Evolutionary conservation across 73 alveolate genomes (phyloP), one percentile per base, ranked within the genome.

Genomic region (Symbiodinium natans): DNA sequence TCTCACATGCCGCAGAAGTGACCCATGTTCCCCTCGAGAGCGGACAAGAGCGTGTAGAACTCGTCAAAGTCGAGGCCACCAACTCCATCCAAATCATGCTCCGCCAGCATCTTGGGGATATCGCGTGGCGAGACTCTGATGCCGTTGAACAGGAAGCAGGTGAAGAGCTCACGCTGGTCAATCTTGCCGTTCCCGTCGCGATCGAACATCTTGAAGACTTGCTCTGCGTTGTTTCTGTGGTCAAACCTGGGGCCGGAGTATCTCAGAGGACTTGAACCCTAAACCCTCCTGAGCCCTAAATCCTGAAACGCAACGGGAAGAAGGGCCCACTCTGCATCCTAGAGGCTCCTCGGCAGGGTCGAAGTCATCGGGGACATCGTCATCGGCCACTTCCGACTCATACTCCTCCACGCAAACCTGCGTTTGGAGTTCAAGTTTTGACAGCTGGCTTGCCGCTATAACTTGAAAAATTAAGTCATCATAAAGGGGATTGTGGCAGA

Each of bases 101-200:
- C 97, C 0, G 39, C 36, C 56, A 56, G 34, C 80, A 90, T 71
- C 88, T 90, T 40, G 31, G 77, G 84, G 88, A 90, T 39, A 0
- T 77, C 29, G 19, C 34, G 54, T 11, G 48, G 48, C 25, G 13
- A 33, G 87, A 41, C 29, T 75, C 39, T 54, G 52, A 90, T 83
- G 54, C 97, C 97, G 77, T 90, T 90, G 52, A 42, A 82, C 87
- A 90, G 29, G 89, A 90, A 71, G 97, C 97, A 90, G 41, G 33
- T 90, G 33, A 41, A 40, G 56, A 90, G 97, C 77, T 90, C 97
- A 9, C 42, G 29, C 80, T 63, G 80, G 84, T n/a, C 84, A 43
- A n/a, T 74, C 36, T 4, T 59, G 33, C 84, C 42, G 43, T 15
- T 33, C 6, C 29, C 43, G 43, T 33, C 42, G n/a, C 40, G 43